phyloP scores from a whole-genome alignment of 106 monocot genomes.

The Allium fistulosum region DNA sequence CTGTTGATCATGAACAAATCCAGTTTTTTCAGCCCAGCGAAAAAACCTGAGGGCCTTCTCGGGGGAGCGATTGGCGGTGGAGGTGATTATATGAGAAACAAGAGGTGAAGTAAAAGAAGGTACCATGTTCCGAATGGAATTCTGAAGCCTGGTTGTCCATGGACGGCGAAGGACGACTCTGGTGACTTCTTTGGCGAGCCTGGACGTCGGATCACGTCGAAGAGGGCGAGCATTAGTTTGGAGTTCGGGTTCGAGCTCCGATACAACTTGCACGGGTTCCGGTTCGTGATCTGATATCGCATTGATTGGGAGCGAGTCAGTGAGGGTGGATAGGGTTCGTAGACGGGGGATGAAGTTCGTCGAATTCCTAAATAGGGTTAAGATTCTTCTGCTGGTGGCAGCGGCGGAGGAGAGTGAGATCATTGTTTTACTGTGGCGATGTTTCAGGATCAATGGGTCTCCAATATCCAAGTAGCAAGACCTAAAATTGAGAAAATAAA shows the following conservation, averaged over 20 bases:
- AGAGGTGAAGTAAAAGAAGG: slow-evolving; percentile 53
- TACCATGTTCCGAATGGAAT: slow-evolving; percentile 64
- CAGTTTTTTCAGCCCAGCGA: slow-evolving; percentile 88
- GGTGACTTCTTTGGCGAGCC: slow-evolving; percentile 49
- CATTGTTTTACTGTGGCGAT: background rate
- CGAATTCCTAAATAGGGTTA: background rate
- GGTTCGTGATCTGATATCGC: background rate
- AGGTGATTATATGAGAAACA: slow-evolving; percentile 54
- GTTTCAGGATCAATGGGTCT: background rate
- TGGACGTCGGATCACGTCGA: background rate
- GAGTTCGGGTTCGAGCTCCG: background rate
- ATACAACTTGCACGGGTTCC: background rate
- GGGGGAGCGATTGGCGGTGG: slow-evolving; percentile 21
- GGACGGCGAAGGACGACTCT: slow-evolving; percentile 69
- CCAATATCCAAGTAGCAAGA: too few species aligned
- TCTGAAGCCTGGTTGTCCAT: slow-evolving; percentile 98
- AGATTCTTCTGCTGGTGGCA: background rate
- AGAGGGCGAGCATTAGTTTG: slow-evolving; percentile 1
- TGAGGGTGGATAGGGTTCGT: background rate
- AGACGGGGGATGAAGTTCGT: background rate
- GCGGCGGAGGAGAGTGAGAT: background rate
- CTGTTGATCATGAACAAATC: slow-evolving; percentile 57
- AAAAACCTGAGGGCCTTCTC: slow-evolving; percentile 75
- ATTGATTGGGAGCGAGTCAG: background rate
- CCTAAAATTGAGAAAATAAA: too few species aligned